Evolutionary conservation across 2,329 filamentous ascomycete species (phyloP), one percentile per base, ranked within the genome.

Genomic region (Alternaria atra): DNA sequence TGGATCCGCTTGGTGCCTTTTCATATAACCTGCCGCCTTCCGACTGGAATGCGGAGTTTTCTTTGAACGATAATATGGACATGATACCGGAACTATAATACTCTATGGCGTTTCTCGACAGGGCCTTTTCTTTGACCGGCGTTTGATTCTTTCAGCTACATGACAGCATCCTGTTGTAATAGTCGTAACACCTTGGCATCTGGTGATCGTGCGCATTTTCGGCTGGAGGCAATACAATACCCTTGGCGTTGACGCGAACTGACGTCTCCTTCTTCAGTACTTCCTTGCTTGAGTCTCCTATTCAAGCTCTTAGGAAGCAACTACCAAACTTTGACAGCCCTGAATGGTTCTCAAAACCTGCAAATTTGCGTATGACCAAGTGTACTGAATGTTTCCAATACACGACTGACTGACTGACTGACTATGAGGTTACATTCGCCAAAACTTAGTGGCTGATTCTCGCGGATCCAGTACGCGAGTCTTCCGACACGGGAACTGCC

Each of bases 21-120:
- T 46, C 66, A 20, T 75, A 72, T 44, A 73, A 68, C 15, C 53
- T 69, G n/a, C 71, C 71, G 7, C 70, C 68, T 20, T 62, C 66
- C 27, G 73, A 77, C 46, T 77, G 74, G 75, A 74, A 73, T 29
- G 64, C 68, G 5, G 76, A 78, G 53, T 78, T 77, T 47, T 69
- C 67, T 27, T 50, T 77, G 29, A 67, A 70, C 37, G 69, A 70
- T 51, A 69, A 63, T 5, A 61, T 67, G 60, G 69, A 73, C 25
- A 32, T 61, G 39, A 57, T 67, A 39, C 54, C 61, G 23, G 61
- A 65, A 17, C 34, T 44, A 6, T 64, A 61, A 44, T 46, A 43
- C n/a, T 35, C 35, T 27, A 44, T 20, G 47, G 23, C 29, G 15
- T 32, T 34, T 53, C 13, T 44, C 17, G 37, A 40, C 5, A 32